Percentiles rank a stretch among this genome's conserved stretches.
These are phyloP conservation scores for Aspergillus hancockii DNA, from an alignment of 495 filamentous ascomycete species.

Conservation along the genomic window DNA sequence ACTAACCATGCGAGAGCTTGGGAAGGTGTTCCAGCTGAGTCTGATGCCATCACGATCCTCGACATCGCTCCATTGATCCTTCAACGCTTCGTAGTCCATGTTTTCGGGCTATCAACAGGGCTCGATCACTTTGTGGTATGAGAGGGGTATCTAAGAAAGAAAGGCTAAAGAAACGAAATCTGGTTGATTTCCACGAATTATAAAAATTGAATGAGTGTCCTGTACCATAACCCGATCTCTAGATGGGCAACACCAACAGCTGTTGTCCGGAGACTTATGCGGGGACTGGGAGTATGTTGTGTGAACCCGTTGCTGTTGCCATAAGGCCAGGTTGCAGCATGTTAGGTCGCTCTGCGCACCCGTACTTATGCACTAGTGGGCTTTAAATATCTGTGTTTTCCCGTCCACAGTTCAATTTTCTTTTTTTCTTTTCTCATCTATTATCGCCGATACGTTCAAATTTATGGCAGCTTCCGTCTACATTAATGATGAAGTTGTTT, in stretches of 20 bases:
- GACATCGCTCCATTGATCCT: constrained; percentile 96
- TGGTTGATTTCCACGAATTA: constrained; percentile 20
- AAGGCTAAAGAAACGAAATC: constrained; percentile 20
- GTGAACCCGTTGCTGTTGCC: constrained; percentile 34
- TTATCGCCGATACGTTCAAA: constrained; percentile 52
- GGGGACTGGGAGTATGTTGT: constrained; percentile 35
- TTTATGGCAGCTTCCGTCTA: constrained; percentile 54
- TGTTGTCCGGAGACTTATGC: constrained; percentile 28
- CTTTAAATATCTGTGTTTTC: constrained; percentile 35
- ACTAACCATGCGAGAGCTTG: constrained; percentile 92
- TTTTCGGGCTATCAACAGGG: constrained; percentile 33
- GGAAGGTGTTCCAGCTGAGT: constrained; percentile 99
- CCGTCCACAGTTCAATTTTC: constrained; percentile 17
- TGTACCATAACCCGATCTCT: constrained; percentile 38
- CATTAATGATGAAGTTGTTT: constrained; percentile 58
- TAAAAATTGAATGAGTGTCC: constrained; percentile 21
- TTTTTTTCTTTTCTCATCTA: constrained; percentile 43
- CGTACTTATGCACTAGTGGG: constrained; percentile 33
- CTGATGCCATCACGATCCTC: constrained; percentile 97
- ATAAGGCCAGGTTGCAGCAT: constrained; percentile 55
- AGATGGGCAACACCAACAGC: constrained; percentile 26
- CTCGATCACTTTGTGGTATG: constrained; percentile 31
- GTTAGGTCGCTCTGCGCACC: constrained; percentile 33
- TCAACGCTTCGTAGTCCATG: constrained; percentile 80
- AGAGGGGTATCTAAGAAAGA: constrained; percentile 23